These are phyloP conservation scores for Abortiporus biennis DNA, from an alignment of 1,284 basidiomycete genomes.

Conservation along the genomic window DNA sequence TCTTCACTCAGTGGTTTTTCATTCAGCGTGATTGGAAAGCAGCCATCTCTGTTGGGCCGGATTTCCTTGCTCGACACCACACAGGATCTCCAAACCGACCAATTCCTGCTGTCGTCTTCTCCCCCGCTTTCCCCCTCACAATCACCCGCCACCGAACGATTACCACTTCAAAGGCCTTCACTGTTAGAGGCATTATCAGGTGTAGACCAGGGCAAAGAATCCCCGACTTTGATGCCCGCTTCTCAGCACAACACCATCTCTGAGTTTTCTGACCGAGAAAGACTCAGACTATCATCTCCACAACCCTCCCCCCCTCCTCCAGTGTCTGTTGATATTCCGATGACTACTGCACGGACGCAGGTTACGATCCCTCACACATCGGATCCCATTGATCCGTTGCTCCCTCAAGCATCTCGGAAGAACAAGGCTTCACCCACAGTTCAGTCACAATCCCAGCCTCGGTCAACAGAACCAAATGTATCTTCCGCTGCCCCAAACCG, in stretches of 20 bases:
- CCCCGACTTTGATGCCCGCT: neutral
- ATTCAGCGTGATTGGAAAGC: slow-evolving; percentile 13
- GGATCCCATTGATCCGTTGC: neutral
- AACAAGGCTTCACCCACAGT: neutral
- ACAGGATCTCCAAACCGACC: too few species aligned
- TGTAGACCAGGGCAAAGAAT: neutral
- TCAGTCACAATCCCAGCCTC: too few species aligned
- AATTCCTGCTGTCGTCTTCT: too few species aligned
- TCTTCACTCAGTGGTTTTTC: slow-evolving; percentile 7
- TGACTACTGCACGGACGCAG: neutral
- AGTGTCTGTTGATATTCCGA: neutral
- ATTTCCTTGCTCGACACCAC: neutral
- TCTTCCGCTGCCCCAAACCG: neutral
- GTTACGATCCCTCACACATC: neutral
- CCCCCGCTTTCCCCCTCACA: neutral
- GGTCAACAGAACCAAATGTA: too few species aligned
- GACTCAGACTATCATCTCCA: too few species aligned
- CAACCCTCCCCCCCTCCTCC: too few species aligned
- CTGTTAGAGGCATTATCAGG: neutral
- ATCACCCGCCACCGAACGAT: neutral
- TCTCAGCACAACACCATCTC: too few species aligned
- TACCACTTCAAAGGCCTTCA: neutral
- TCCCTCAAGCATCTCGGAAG: neutral
- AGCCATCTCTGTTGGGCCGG: slow-evolving; percentile 12
- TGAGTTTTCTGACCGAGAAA: too few species aligned